Evolutionary conservation across 2,329 filamentous ascomycete species (phyloP).

Genomic region (Phyllosticta paracitricarpa): DNA sequence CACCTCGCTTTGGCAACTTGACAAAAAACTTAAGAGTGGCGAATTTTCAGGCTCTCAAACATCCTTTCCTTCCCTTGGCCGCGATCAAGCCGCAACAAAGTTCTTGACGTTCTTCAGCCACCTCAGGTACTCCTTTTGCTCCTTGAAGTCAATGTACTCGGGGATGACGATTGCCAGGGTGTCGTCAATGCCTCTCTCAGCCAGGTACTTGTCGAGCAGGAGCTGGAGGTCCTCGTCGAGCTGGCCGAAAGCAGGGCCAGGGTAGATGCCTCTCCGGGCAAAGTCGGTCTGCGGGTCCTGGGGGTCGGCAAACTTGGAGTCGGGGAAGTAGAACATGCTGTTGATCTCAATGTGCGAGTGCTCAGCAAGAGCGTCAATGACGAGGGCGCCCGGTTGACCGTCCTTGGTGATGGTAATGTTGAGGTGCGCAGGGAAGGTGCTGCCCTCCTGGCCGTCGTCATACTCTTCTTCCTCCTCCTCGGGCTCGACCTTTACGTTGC

Average conservation of each 20-base stretch:
- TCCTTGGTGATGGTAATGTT: constrained; percentile 85
- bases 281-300: constrained; percentile 67
- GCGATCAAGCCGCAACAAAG: constrained; percentile 46
- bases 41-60: not conserved
- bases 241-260: constrained; percentile 84
- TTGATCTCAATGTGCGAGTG: constrained; percentile 81
- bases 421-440: constrained; percentile 68
- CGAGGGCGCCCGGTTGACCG: constrained; percentile 64
- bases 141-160: constrained; percentile 96
- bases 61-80: not conserved
- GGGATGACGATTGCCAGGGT: constrained; percentile 82
- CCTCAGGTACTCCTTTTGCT: constrained; percentile 89
- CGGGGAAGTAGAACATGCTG: constrained; percentile 79
- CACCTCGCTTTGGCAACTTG: not conserved
- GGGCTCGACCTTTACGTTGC: constrained; percentile 45
- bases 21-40: not conserved
- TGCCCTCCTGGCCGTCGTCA: constrained; percentile 40
- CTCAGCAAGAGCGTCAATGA: constrained; percentile 77
- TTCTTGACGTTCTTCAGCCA: constrained; percentile 83
- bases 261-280: constrained; percentile 68
- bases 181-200: constrained; percentile 85
- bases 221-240: constrained; percentile 93
- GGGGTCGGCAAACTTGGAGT: constrained; percentile 66
- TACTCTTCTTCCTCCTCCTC: constrained; percentile 49
- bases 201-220: constrained; percentile 83